Conservation (phyloP, 1,139 yeast genomes). For the Tardiomyces blankii region DNA sequence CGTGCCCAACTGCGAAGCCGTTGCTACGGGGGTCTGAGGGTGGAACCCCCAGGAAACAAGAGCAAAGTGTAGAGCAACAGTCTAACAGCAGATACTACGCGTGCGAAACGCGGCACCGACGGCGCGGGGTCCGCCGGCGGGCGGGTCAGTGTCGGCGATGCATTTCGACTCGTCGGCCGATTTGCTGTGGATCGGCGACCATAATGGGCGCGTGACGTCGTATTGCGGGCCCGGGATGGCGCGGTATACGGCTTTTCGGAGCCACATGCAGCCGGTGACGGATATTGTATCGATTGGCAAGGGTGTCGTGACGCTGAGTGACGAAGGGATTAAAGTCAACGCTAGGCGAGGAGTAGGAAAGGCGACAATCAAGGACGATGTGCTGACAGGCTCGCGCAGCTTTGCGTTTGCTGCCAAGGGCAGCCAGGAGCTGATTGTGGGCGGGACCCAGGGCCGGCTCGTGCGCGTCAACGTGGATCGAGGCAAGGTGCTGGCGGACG, state of each 20-base stretch:
- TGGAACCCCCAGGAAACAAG: too few species aligned
- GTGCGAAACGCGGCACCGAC: slow-evolving; percentile 17
- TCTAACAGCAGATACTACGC: slow-evolving; percentile 14
- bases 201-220: slow-evolving; percentile 37
- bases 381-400: slow-evolving; percentile 19
- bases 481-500: slow-evolving; percentile 27
- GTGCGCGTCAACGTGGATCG: slow-evolving; percentile 53
- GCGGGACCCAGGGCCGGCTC: slow-evolving; percentile 35
- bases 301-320: slow-evolving; percentile 23
- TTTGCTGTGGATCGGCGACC: slow-evolving; percentile 79
- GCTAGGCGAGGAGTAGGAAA: slow-evolving; percentile 26
- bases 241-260: slow-evolving; percentile 33
- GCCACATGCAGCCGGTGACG: slow-evolving; percentile 20
- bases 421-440: slow-evolving; percentile 34
- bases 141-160: slow-evolving; percentile 27
- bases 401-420: slow-evolving; percentile 20
- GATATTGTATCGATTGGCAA: slow-evolving; percentile 25
- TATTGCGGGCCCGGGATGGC: slow-evolving; percentile 32
- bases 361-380: slow-evolving; percentile 15
- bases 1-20: too few species aligned
- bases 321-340: slow-evolving; percentile 22
- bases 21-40: too few species aligned
- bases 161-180: slow-evolving; percentile 63
- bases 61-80: too few species aligned
- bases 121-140: slow-evolving; percentile 15